Base-by-base conservation (phyloP, 2,329 filamentous ascomycete genomes). In the Colletotrichum sp. region DNA sequence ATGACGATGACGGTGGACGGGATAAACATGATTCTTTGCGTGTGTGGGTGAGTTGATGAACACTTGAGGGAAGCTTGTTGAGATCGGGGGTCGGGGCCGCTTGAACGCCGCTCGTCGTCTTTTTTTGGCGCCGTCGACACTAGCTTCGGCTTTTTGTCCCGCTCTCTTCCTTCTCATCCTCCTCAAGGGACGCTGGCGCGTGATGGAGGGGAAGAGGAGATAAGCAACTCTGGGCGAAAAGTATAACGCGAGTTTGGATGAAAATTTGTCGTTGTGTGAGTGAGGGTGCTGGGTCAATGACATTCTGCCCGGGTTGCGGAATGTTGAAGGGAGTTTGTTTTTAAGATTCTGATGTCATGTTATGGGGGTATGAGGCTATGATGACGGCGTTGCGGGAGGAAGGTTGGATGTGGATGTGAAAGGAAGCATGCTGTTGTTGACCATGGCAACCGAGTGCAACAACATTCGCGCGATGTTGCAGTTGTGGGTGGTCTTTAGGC, bases 161-260 rank as follows among this genome's bases (percentile, higher is more conserved):
- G 16, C 24, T 24, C 26, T 24, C 16, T 13, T 59, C 21, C 55
- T 16, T 59, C 13, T 28, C 55, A 3, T 10, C 13, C 7, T 28
- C 26, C 13, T 18, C 21, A 12, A 39, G 21, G 39, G 26, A 67
- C 64, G 64, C 44, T 36, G 34, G 39, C 21, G 18, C 2, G 39
- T 49, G 24, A 18, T 24, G 28, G 64, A 39, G 39, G 26, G 52
- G 15, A 30, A 69, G 18, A 49, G 63, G 63, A 59, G 52, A 59
- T 59, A 70, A 74, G 57, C 66, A 74, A 65, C 44, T 44, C 66
- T 59, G 39, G 66, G 66, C 59, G 21, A 32, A 65, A 70, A 65
- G 71, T 34, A 24, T 65, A 64, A 70, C 15, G 32, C 32, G 59
- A 64, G 71, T 59, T 74, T 69, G 71, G 71, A 73, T 63, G 65